Evolutionary conservation across 768 basidiomycete species (phyloP).

Genomic region (Tylopilus balloui): DNA sequence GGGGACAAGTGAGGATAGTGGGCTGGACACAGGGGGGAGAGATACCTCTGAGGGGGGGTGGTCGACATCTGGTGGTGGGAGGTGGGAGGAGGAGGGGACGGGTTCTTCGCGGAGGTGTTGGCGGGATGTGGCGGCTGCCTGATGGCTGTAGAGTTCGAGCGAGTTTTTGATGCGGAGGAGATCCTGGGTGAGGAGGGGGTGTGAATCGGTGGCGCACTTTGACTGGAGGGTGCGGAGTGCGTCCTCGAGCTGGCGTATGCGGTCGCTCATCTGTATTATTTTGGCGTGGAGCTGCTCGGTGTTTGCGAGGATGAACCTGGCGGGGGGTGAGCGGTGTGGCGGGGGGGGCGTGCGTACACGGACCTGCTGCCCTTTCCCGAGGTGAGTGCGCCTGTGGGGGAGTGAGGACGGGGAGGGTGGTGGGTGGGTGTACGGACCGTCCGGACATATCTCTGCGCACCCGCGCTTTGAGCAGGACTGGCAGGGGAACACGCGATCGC

Average conservation of each 20-base stretch:
- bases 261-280: conserved; percentile 56
- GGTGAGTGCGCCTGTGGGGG: conserved; percentile 47
- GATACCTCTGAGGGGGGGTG: conserved; percentile 21
- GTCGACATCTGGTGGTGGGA: not conserved
- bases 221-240: conserved; percentile 46
- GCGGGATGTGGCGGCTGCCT: conserved; percentile 6
- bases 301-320: conserved; percentile 63
- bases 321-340: conserved; percentile 12
- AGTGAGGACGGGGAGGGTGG: not conserved
- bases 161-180: conserved; percentile 61
- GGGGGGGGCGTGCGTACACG: conserved; percentile 8
- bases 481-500: conserved; percentile 63
- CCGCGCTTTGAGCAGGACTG: conserved; percentile 66
- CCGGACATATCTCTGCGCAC: conserved; percentile 58
- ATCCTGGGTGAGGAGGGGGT: conserved; percentile 57
- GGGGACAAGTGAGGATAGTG: not conserved
- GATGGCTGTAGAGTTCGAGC: conserved; percentile 53
- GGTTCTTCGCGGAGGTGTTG: conserved; percentile 7
- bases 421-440: conserved; percentile 34
- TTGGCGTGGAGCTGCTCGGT: conserved; percentile 64
- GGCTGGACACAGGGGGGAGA: not conserved
- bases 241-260: conserved; percentile 61
- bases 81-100: conserved; percentile 13
- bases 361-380: conserved; percentile 63
- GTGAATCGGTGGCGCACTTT: conserved; percentile 37